Evolutionary conservation across 768 basidiomycete genomes (phyloP).

Genomic region (Suillus tomentosus): DNA sequence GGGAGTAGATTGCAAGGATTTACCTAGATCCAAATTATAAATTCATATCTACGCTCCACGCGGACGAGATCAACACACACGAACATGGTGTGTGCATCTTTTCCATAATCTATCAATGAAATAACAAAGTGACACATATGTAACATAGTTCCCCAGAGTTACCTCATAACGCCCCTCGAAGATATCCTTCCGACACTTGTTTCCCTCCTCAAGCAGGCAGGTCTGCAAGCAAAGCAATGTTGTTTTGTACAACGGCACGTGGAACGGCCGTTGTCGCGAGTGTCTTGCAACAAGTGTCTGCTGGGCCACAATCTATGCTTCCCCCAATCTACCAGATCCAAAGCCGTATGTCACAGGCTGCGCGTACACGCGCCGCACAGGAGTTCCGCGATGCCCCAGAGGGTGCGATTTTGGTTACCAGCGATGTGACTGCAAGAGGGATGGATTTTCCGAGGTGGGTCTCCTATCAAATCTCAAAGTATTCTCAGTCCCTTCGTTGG

Average conservation of each 20-base stretch:
- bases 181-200: slow-evolving; percentile 44
- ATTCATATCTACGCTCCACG: slow-evolving; percentile 60
- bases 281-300: slow-evolving; percentile 26
- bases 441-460: slow-evolving; percentile 66
- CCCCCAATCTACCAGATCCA: slow-evolving; percentile 57
- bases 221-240: slow-evolving; percentile 45
- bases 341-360: slow-evolving; percentile 52
- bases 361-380: slow-evolving; percentile 51
- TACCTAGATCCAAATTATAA: slow-evolving; percentile 31
- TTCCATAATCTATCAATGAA: neutral
- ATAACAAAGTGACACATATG: neutral
- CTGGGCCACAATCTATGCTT: slow-evolving; percentile 24
- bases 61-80: slow-evolving; percentile 62
- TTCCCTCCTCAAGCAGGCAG: slow-evolving; percentile 41
- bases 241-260: slow-evolving; percentile 70
- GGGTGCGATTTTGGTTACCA: slow-evolving; percentile 52
- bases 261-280: slow-evolving; percentile 47
- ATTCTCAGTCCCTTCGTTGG: neutral
- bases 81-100: slow-evolving; percentile 46
- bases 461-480: neutral
- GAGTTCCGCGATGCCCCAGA: slow-evolving; percentile 43
- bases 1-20: slow-evolving; percentile 27
- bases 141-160: slow-evolving; percentile 46
- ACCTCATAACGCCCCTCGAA: slow-evolving; percentile 42
- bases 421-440: slow-evolving; percentile 63